Base-by-base conservation (phyloP, 257 asterid species). In the Eucommia ulmoides region DNA sequence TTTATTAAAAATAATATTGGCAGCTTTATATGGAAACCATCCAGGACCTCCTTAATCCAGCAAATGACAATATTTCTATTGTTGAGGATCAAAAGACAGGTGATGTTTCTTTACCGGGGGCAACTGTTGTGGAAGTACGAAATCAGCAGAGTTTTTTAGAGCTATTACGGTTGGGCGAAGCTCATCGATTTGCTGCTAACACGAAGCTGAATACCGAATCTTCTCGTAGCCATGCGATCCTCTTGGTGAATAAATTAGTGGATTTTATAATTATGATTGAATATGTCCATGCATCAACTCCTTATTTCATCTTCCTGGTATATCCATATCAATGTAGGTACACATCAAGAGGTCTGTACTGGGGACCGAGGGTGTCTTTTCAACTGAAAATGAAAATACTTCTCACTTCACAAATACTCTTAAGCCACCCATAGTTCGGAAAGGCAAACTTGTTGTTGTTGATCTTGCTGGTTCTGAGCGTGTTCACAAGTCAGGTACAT, bases 401-500 rank as follows among this genome's bases (percentile, higher is more conserved):
- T 74, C 88, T 55, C 79, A 55, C 67, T 75, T 58, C 64, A 73
- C 63, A 29, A 81, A 75, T 67, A 75, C 65, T 72, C 72, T 75
- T 78, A 81, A 69, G 74, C 96, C 97, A 24, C 75, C 84, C 46
- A 71, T 86, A 56, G 60, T 91, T 68, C 82, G 99, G 25, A 91
- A 78, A 75, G 83, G 95, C 71, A 91, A 91, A 68, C 76, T 91
- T 67, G 74, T 91, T 41, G 92, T 91, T 45, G 99, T 91, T 48
- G 99, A 91, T 81, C 99, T 91, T 55, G 99, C 99, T 70, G 99
- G 99, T 63, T 91, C 99, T 53, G 99, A 91, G 52, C 93, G 99
- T 45, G 77, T 91, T 56, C 88, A 83, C 60, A 91, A 91, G 63
- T 91, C 99, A 75, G 99, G 99, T 91, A 56, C 62, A 22, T 16